Evolutionary conservation across 495 filamentous ascomycete genomes (phyloP).

Genomic region (Cetradonia linearis): DNA sequence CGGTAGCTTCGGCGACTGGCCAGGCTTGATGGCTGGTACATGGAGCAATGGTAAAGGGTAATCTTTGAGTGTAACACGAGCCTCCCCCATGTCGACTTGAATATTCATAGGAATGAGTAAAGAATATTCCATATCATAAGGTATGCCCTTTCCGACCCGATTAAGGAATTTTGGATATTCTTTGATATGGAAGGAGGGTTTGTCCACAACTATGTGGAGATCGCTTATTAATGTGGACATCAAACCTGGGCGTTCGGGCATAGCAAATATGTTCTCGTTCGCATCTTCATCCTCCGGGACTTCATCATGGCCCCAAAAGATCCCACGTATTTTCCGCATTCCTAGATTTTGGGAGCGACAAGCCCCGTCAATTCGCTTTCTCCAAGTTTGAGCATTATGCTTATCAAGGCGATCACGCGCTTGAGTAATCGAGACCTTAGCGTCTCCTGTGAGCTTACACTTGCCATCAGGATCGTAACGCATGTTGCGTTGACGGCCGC

Average conservation of each 20-base stretch:
- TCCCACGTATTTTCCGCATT: conserved; percentile 66
- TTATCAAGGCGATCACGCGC: conserved; percentile 65
- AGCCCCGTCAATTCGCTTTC: conserved; percentile 73
- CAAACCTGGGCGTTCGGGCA: conserved; percentile 77
- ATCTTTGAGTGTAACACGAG: conserved; percentile 71
- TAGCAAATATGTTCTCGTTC: conserved; percentile 72
- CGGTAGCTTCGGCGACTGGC: conserved; percentile 69
- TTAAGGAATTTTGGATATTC: conserved; percentile 77
- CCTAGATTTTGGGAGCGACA: conserved; percentile 57
- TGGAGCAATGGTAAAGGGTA: conserved; percentile 91
- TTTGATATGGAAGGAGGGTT: conserved; percentile 76
- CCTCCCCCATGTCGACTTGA: conserved; percentile 85
- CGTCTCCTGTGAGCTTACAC: conserved; percentile 53
- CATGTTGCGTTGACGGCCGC: conserved; percentile 37
- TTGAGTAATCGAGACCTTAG: conserved; percentile 59
- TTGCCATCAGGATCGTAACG: conserved; percentile 74
- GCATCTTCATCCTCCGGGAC: conserved; percentile 71
- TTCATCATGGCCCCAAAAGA: conserved; percentile 78
- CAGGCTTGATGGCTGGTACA: conserved; percentile 69
- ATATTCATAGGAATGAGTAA: conserved; percentile 84
- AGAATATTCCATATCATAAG: conserved; percentile 76
- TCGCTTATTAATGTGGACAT: conserved; percentile 76
- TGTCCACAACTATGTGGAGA: conserved; percentile 76
- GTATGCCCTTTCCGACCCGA: conserved; percentile 90
- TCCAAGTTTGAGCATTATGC: conserved; percentile 86